phyloP scores from a whole-genome alignment of 2,329 filamentous ascomycete genomes.

The Verticillium albo-atrum region DNA sequence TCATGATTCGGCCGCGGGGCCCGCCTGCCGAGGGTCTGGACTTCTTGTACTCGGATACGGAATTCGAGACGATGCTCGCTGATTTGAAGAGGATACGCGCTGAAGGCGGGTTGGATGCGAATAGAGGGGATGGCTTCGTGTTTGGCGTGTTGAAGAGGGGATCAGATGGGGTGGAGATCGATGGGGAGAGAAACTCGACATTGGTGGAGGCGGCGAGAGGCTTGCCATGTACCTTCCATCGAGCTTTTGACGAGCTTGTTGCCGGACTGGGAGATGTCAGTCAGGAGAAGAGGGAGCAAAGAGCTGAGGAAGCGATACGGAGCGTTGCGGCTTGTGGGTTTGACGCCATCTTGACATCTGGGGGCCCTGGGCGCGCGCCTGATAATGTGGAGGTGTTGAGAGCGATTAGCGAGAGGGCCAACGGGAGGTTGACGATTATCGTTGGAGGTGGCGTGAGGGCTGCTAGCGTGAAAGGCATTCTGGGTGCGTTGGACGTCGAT shows the following conservation, averaged over 20 bases:
- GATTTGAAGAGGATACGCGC: slow-evolving; percentile 21
- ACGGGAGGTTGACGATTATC: slow-evolving; percentile 38
- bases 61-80: slow-evolving; percentile 39
- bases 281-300: slow-evolving; percentile 8
- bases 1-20: slow-evolving; percentile 52
- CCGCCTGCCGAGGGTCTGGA: slow-evolving; percentile 25
- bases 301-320: slow-evolving; percentile 21
- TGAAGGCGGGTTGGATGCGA: slow-evolving; percentile 28
- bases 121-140: slow-evolving; percentile 51
- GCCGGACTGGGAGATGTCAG: slow-evolving; percentile 10
- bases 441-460: slow-evolving; percentile 47
- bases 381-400: slow-evolving; percentile 33
- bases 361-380: slow-evolving; percentile 36
- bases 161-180: slow-evolving; percentile 22
- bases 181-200: slow-evolving; percentile 30
- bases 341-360: slow-evolving; percentile 47
- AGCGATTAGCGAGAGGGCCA: slow-evolving; percentile 25
- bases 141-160: slow-evolving; percentile 39
- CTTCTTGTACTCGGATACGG: slow-evolving; percentile 43
- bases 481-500: slow-evolving; percentile 18
- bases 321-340: slow-evolving; percentile 40
- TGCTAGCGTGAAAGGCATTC: slow-evolving; percentile 28
- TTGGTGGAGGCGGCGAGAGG: slow-evolving; percentile 38
- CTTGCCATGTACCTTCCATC: slow-evolving; percentile 47
- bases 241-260: slow-evolving; percentile 49